Evolutionary conservation across 495 filamentous ascomycete genomes (phyloP).

Genomic region (Pseudoneurospora amorphoporcata): DNA sequence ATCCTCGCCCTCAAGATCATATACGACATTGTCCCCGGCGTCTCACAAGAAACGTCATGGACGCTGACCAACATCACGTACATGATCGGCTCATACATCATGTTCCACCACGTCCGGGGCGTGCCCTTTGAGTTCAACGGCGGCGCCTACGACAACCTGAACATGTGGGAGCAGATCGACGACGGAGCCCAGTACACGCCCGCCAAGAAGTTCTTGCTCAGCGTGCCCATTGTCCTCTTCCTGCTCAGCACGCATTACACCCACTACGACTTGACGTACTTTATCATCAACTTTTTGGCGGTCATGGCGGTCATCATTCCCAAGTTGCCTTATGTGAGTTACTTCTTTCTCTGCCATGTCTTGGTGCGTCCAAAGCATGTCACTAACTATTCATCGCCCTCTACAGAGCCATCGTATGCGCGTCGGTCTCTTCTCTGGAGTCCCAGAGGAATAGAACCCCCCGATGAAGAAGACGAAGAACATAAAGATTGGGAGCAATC

Average conservation of each 20-base stretch:
- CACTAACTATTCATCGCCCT: background rate
- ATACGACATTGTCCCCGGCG: slow-evolving; percentile 87
- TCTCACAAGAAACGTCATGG: slow-evolving; percentile 97
- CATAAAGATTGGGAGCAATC: background rate
- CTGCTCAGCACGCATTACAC: slow-evolving; percentile 97
- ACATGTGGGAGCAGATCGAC: slow-evolving; percentile 99
- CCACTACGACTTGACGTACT: slow-evolving; percentile 92
- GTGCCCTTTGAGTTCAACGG: slow-evolving; percentile 98
- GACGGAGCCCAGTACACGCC: slow-evolving; percentile 98
- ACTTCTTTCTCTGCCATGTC: background rate
- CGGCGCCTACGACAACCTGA: slow-evolving; percentile 97
- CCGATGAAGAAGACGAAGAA: slow-evolving; percentile 9
- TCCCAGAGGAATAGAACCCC: slow-evolving; percentile 41
- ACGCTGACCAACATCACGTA: slow-evolving; percentile 97
- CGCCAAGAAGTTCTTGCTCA: slow-evolving; percentile 93
- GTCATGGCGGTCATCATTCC: slow-evolving; percentile 87
- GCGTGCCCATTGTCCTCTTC: slow-evolving; percentile 88
- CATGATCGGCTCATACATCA: slow-evolving; percentile 96
- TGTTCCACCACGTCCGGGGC: slow-evolving; percentile 98
- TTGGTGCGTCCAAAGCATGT: slow-evolving; percentile 1
- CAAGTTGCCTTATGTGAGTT: slow-evolving; percentile 83
- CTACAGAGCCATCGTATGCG: slow-evolving; percentile 60
- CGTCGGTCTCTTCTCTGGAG: slow-evolving; percentile 53
- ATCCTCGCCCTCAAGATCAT: slow-evolving; percentile 87
- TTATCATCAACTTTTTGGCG: slow-evolving; percentile 91